Conservation (phyloP, 2,329 filamentous ascomycete genomes). For the Colletotrichum tabaci region DNA sequence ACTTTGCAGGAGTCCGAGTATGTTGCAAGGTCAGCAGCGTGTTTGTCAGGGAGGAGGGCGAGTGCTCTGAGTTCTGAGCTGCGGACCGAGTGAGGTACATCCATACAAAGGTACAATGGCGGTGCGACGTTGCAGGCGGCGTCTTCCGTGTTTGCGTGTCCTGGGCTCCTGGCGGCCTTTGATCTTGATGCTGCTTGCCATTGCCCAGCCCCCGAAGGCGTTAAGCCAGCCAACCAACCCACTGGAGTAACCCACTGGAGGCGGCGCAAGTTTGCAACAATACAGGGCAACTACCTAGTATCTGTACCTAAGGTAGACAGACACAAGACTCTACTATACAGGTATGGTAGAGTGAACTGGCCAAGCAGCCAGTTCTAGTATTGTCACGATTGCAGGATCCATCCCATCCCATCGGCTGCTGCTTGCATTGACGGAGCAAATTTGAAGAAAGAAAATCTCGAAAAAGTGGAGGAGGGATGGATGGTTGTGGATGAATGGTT, state of each 20-base stretch:
- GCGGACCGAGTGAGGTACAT: too few relatives aligned
- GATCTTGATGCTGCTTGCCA: not conserved
- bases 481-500: not conserved
- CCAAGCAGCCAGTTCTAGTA: too few relatives aligned
- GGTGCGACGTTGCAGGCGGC: conserved; percentile 38
- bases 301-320: too few relatives aligned
- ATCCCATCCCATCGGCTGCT: not conserved
- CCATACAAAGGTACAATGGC: not conserved
- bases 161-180: not conserved
- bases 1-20: not conserved
- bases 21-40: not conserved
- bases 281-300: too few relatives aligned
- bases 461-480: not conserved
- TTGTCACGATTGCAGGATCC: conserved; percentile 1
- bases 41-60: too few relatives aligned
- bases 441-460: conserved; percentile 25
- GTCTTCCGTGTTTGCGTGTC: conserved; percentile 6
- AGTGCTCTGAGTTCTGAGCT: too few relatives aligned
- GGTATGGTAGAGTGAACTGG: too few relatives aligned
- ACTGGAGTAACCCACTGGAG: too few relatives aligned
- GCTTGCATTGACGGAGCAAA: conserved; percentile 39
- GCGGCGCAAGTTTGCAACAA: too few relatives aligned
- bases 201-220: too few relatives aligned
- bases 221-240: too few relatives aligned
- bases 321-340: too few relatives aligned